Percentiles rank a stretch among this genome's conserved stretches.
Evolutionary conservation across 2,329 filamentous ascomycete genomes (phyloP).

Genomic region (Fusarium xylarioides): DNA sequence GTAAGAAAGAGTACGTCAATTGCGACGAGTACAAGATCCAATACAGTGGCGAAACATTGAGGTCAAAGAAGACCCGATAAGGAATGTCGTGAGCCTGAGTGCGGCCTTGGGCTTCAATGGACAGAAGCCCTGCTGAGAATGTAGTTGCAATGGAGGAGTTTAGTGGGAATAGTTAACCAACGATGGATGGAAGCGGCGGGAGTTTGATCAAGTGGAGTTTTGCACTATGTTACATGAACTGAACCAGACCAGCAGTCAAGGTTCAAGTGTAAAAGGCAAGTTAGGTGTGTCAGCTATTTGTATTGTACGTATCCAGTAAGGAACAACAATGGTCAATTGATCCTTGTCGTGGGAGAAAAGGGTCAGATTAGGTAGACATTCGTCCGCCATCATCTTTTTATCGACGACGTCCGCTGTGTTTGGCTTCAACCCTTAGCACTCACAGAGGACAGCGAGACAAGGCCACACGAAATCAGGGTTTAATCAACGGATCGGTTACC

Average conservation of each 20-base stretch:
- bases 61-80: not conserved
- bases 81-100: conserved; percentile 20
- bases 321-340: not conserved
- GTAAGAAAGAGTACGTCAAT: conserved; percentile 31
- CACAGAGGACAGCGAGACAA: not conserved
- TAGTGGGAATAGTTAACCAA: conserved; percentile 1
- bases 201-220: conserved; percentile 30
- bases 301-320: not conserved
- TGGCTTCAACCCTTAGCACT: not conserved
- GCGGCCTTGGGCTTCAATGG: conserved; percentile 5
- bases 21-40: conserved; percentile 26
- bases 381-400: not conserved
- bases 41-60: conserved; percentile 30
- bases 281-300: not conserved
- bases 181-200: conserved; percentile 3
- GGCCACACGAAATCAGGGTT: not conserved
- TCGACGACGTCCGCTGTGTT: not conserved
- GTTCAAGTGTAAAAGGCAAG: not conserved
- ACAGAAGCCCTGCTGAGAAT: conserved; percentile 11
- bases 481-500: not conserved
- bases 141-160: conserved; percentile 19
- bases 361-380: not conserved
- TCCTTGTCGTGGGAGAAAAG: not conserved
- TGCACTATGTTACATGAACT: conserved; percentile 8
- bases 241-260: not conserved